Evolutionary conservation across 2,329 filamentous ascomycete genomes (phyloP).

Genomic region (Trichoderma lentiforme): DNA sequence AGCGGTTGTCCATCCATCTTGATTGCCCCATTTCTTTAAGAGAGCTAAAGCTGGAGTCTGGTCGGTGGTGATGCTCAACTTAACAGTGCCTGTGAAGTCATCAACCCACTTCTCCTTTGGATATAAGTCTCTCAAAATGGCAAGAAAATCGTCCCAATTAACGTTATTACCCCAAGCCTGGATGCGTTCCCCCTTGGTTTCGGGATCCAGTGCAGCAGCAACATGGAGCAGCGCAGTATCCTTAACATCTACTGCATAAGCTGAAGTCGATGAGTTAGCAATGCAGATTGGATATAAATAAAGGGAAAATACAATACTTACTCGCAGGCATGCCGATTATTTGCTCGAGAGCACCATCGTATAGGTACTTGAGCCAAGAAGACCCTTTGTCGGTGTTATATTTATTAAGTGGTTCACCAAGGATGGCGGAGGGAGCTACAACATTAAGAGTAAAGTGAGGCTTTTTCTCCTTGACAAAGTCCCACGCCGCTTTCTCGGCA

Average conservation of each 20-base stretch:
- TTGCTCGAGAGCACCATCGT: background rate
- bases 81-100: constrained; percentile 14
- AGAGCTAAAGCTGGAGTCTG: background rate
- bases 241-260: constrained; percentile 24
- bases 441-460: constrained; percentile 5
- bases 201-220: constrained; percentile 27
- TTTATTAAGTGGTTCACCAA: background rate
- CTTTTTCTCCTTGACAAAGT: constrained; percentile 27
- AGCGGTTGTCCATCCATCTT: background rate
- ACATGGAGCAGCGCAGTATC: constrained; percentile 31
- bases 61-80: background rate
- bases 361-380: background rate
- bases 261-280: background rate
- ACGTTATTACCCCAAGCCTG: constrained; percentile 26
- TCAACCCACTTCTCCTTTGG: constrained; percentile 22
- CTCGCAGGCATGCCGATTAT: background rate
- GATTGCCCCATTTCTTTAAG: background rate
- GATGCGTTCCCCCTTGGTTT: constrained; percentile 27
- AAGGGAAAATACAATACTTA: background rate
- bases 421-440: background rate
- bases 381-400: background rate
- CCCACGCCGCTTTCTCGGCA: constrained; percentile 32
- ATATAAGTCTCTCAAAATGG: constrained; percentile 24
- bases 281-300: background rate
- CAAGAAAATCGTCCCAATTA: constrained; percentile 32